Percentiles rank a stretch among this genome's conserved stretches.
Evolutionary conservation across 306 rosid genomes (phyloP).

Genomic region (Abrus pulchellus): DNA sequence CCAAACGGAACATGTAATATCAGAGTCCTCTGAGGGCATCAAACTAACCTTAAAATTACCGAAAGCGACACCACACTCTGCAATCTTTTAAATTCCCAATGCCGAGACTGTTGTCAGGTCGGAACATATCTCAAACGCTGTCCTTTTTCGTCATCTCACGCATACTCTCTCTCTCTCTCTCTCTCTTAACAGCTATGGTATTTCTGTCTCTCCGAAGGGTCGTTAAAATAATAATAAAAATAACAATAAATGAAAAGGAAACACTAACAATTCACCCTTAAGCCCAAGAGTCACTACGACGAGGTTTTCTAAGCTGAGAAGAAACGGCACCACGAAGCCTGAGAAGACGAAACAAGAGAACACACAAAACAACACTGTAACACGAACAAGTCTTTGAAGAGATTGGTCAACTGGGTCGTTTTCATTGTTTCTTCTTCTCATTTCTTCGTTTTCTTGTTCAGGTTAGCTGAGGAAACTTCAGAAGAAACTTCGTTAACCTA

Average conservation of each 20-base stretch:
- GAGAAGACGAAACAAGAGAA: background rate
- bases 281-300: conserved; percentile 9
- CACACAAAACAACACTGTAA: background rate
- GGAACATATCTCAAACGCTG: conserved; percentile 44
- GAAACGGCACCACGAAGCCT: background rate
- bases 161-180: conserved; percentile 3
- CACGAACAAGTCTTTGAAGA: conserved; percentile 19
- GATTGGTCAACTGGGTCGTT: conserved; percentile 13
- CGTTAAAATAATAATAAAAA: too few relatives aligned
- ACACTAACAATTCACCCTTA: background rate
- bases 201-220: background rate
- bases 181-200: background rate
- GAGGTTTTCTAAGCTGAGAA: background rate
- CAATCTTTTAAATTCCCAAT: conserved; percentile 54
- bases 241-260: too few relatives aligned
- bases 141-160: conserved; percentile 47
- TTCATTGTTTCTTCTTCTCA: background rate
- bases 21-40: background rate
- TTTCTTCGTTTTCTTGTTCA: conserved; percentile 27
- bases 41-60: background rate
- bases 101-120: conserved; percentile 35
- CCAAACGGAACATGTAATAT: conserved; percentile 21
- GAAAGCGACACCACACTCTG: conserved; percentile 48
- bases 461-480: conserved; percentile 40
- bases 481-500: background rate